Percentiles rank a stretch among this genome's conserved stretches.
Evolutionary conservation across 164 flowering plant species (phyloP).

Genomic region (Piper betle): DNA sequence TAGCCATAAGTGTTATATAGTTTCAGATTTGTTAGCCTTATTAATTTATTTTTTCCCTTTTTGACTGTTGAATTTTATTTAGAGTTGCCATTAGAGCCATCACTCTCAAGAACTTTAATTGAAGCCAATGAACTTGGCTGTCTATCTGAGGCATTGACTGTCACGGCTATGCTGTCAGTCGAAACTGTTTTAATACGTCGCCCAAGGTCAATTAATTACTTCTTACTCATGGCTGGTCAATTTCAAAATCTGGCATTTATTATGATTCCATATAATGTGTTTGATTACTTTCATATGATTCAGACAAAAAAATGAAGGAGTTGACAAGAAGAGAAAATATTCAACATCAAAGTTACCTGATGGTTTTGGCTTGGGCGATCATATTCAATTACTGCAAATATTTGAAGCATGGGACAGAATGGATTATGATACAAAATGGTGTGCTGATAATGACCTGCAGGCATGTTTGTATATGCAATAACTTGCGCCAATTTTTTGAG

Average conservation of each 20-base stretch:
- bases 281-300: background rate
- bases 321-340: conserved; percentile 78
- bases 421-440: conserved; percentile 62
- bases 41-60: background rate
- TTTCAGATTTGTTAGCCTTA: background rate
- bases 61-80: conserved; percentile 4
- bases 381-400: conserved; percentile 86
- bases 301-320: conserved; percentile 26
- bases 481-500: background rate
- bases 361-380: conserved; percentile 97
- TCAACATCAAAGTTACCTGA: conserved; percentile 50
- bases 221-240: background rate
- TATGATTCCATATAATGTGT: background rate
- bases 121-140: conserved; percentile 82
- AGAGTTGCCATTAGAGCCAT: conserved; percentile 97
- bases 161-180: conserved; percentile 91
- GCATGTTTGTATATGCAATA: conserved; percentile 8
- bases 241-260: background rate
- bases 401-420: conserved; percentile 64
- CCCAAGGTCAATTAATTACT: conserved; percentile 27
- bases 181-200: conserved; percentile 72
- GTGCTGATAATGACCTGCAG: conserved; percentile 71
- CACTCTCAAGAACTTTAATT: conserved; percentile 81
- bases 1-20: background rate
- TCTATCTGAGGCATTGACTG: conserved; percentile 84